Base-by-base conservation (phyloP, 108 stramenopile genomes). In the Nannochloropsis salina region DNA sequence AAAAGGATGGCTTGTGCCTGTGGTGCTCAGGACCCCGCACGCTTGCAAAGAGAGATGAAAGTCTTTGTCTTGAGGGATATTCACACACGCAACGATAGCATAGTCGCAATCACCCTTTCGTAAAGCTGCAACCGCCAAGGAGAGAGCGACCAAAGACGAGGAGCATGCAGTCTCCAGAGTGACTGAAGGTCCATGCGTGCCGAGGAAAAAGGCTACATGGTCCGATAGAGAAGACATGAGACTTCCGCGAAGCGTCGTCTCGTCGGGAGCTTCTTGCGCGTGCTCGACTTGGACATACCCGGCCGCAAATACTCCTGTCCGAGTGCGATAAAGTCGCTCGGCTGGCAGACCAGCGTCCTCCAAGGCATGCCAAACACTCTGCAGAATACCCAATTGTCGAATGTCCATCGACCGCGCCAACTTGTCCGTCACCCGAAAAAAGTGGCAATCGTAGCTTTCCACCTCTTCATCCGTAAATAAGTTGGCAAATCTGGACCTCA, bases 151-250 rank as follows among this genome's bases (percentile, higher is more conserved):
- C 44, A 82, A 45, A 82, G 82, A 82, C 15, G 44, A 44, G 44
- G 82, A 82, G 82, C 82, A 82, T 15, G 82, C 82, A 21, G 82
- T 82, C 20, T 82, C 82, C 2, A 82, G 20, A 43, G 82, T 82
- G 44, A 82, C 44, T 20, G 82, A 82, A 15, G 82, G 82, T 20
- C 82, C 82, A 21, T 43, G 42, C 44, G 44, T 44, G 20, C 44
- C 82, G 2, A 82, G 21, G 8, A 43, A 82, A 21, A 82, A 82
- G 21, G 82, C 42, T 2, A 74, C 61, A n/a, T 74, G 61, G n/a
- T 74, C 61, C 61, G 61, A 74, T n/a, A 74, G 61, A n/a, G 61
- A 74, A 1, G 61, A 74, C 61, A 74, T 74, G 61, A 74, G 61
- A n/a, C 61, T n/a, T 74, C 61, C 61, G 20, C 61, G 61, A 15